Percentiles rank a stretch among this genome's conserved stretches.
Evolutionary conservation across 345 rosid genomes (phyloP).

Genomic region (Excoecaria agallocha): DNA sequence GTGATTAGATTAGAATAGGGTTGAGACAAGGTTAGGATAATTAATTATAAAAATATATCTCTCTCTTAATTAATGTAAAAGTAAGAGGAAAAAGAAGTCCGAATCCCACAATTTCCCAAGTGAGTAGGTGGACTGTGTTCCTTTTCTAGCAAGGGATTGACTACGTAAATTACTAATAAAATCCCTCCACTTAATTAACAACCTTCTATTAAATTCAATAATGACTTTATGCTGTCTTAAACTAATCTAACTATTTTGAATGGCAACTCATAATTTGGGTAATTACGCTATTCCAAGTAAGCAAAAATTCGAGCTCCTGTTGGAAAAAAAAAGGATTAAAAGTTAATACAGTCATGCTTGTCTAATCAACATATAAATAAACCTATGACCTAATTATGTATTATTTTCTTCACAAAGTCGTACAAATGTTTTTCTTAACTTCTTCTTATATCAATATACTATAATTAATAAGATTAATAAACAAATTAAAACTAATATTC

Average conservation of each 20-base stretch:
- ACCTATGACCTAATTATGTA: too few species aligned
- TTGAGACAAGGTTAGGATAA: background rate
- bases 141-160: constrained; percentile 10
- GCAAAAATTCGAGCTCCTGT: background rate
- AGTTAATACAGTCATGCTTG: background rate
- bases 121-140: constrained; percentile 5
- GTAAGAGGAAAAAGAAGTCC: background rate
- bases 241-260: background rate
- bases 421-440: too few species aligned
- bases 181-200: background rate
- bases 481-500: too few species aligned
- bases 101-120: background rate
- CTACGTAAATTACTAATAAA: background rate
- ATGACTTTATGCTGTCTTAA: background rate
- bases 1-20: too few species aligned
- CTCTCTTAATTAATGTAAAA: background rate
- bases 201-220: background rate
- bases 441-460: too few species aligned
- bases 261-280: background rate
- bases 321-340: background rate
- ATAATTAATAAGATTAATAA: too few species aligned
- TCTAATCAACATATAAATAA: background rate
- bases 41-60: background rate
- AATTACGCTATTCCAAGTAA: background rate
- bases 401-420: too few species aligned